Evolutionary conservation across 768 basidiomycete genomes (phyloP).

Genomic region (Mrakia blollopis): DNA sequence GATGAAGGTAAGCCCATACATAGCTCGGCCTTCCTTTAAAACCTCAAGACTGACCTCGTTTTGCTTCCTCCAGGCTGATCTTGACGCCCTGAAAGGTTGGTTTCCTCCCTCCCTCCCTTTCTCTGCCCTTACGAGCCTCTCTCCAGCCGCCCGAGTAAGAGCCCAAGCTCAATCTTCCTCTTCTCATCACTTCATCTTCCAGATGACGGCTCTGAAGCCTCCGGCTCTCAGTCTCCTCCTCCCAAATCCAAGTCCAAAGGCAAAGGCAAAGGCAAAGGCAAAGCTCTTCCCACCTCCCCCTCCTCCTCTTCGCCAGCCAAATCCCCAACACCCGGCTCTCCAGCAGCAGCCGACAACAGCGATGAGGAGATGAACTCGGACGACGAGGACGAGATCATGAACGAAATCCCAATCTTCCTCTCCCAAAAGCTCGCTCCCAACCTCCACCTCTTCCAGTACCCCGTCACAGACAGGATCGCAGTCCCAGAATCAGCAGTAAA

Average conservation of each 20-base stretch:
- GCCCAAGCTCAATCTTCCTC: too few relatives aligned
- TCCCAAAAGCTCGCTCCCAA: constrained; percentile 38
- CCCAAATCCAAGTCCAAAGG: constrained; percentile 1
- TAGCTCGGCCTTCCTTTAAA: too few relatives aligned
- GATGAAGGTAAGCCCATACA: too few relatives aligned
- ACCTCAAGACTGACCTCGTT: too few relatives aligned
- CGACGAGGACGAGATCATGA: constrained; percentile 39
- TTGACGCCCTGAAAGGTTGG: too few relatives aligned
- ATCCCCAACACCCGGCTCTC: background rate
- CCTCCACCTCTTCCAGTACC: constrained; percentile 45
- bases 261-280: background rate
- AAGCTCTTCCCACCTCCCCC: background rate
- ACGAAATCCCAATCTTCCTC: constrained; percentile 44
- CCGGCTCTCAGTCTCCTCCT: background rate
- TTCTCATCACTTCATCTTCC: background rate
- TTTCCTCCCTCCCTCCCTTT: too few relatives aligned
- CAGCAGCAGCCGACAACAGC: background rate
- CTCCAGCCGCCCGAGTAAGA: too few relatives aligned
- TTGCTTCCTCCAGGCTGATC: too few relatives aligned
- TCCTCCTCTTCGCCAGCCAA: background rate
- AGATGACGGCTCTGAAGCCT: background rate
- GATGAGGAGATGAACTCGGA: constrained; percentile 23
- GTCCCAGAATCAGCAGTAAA: constrained; percentile 39
- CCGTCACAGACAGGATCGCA: constrained; percentile 37
- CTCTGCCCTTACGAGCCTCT: too few relatives aligned